These are phyloP conservation scores for Taphrina deformans DNA, from an alignment of 1,139 yeast species.

Conservation along the genomic window DNA sequence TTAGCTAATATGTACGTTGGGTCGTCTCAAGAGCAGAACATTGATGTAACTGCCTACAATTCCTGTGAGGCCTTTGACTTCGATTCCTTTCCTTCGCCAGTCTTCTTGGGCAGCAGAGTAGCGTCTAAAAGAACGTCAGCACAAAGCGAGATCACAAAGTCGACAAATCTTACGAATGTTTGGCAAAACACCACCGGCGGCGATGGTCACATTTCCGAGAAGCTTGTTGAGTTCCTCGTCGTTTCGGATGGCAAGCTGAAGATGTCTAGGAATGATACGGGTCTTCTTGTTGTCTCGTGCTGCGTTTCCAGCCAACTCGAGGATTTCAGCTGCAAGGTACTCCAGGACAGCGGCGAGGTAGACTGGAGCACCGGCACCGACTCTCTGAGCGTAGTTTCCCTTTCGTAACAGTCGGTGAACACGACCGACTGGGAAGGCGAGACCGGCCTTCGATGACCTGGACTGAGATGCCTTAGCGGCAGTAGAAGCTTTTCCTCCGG, in stretches of 20 bases:
- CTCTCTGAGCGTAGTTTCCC: slow-evolving; percentile 98
- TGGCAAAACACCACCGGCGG: slow-evolving; percentile 98
- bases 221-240: slow-evolving; percentile 94
- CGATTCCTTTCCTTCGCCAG: slow-evolving; percentile 44
- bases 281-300: slow-evolving; percentile 98
- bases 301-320: slow-evolving; percentile 98
- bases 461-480: slow-evolving; percentile 94
- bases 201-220: slow-evolving; percentile 90
- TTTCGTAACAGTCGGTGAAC: slow-evolving; percentile 95
- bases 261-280: slow-evolving; percentile 97
- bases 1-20: slow-evolving; percentile 20
- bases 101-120: slow-evolving; percentile 92
- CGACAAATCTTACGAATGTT: slow-evolving; percentile 51
- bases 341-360: slow-evolving; percentile 95
- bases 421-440: slow-evolving; percentile 99
- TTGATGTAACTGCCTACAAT: slow-evolving; percentile 36
- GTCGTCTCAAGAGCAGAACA: slow-evolving; percentile 2
- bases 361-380: slow-evolving; percentile 86
- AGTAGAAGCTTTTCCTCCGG: slow-evolving; percentile 88
- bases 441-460: slow-evolving; percentile 97
- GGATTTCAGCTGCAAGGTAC: slow-evolving; percentile 93
- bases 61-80: slow-evolving; percentile 41
- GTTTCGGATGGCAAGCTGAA: slow-evolving; percentile 97
- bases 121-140: slow-evolving; percentile 41
- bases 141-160: background rate